Base-by-base conservation (phyloP, 176 grass and related monocot species). In the Juncus effusus region DNA sequence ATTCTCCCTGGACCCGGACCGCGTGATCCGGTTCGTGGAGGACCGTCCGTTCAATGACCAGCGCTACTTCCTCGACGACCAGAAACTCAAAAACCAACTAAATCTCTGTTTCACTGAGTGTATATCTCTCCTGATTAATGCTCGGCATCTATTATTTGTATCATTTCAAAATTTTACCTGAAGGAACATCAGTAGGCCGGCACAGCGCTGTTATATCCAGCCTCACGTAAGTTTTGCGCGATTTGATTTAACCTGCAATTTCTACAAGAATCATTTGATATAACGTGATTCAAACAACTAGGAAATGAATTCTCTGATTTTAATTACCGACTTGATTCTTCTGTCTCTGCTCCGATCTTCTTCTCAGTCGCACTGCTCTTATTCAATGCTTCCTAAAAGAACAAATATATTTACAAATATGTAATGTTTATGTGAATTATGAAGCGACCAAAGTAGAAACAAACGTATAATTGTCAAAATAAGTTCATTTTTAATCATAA, bases 31-130 rank as follows among this genome's bases (percentile, higher is more conserved):
- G 58, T 85, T 79, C 60, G 84, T 92, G 13, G 89, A 87, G 28
- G 83, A 92, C 75, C 80, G 84, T 19, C 84, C 89, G 3, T 92
- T 92, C 62, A 92, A 92, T 55, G 89, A 92, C 51, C 89, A 92
- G 78, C 86, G 84, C 52, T 92, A 92, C 62, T 92, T 92, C 63
- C 71, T 92, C 42, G 84, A 87, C 62, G 89, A 87, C 51, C 81
- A 28, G 69, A 93, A 93, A 53, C 75, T 93, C 53, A 88, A 82
- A 79, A 93, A 79, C 15, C 56, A 28, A 28, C 19, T 28, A 28
- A 28, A 28, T 28, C 19, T 28, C 19, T 28, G 19, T 28, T 28
- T 28, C 19, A 28, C 1, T 28, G 19, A 28, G 19, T 28, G 19
- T 28, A 28, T 28, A 28, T 28, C 19, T 28, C 19, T 28, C 19